Evolutionary conservation across 1,284 basidiomycete genomes (phyloP), one percentile per base, ranked within the genome.

Genomic region (Stygiomarasmius scandens): DNA sequence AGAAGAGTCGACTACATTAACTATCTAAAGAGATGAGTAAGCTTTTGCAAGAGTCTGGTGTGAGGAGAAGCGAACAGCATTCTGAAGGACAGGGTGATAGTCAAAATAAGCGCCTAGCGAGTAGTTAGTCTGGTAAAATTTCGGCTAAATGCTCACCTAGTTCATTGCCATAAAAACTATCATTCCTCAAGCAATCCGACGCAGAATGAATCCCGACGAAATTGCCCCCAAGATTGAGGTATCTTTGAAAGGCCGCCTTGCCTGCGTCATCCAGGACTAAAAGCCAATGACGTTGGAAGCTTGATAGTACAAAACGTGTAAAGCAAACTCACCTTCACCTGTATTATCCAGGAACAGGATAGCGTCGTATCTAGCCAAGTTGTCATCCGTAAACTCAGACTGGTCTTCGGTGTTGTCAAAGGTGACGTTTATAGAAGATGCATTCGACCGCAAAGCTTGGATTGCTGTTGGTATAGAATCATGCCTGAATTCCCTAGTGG

Each of bases 401-500:
- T 73, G 67, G 64, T 90, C 87, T 66, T 92, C 90, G 12, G 88
- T 87, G 43, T 85, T 76, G 50, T 83, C 81, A 62, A 93, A 90
- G 16, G 75, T 64, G 25, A 88, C 77, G 44, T 82, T 78, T 4
- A 81, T 73, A 0, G 71, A 62, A 23, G 76, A 69, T 9, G 66
- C 66, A 16, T 67, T 68, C 2, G 64, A 63, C 56, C 71, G 70
- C 46, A 80, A 62, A 3, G 69, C 69, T 43, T 71, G 62, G 48
- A 92, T 77, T 1, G 85, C 84, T 1, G 83, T 85, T 0, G 90
- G 89, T 58, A 93, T 93, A 2, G 87, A 90, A 64, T 91, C 90
- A 70, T 93, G 91, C 52, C 88, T 76, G 65, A 79, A 87, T 16
- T 75, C 77, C 38, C 67, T 64, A 0, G 83, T 85, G 5, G 80